Evolutionary conservation across 2,329 filamentous ascomycete genomes (phyloP).

Genomic region (Hypoxylon sp.): DNA sequence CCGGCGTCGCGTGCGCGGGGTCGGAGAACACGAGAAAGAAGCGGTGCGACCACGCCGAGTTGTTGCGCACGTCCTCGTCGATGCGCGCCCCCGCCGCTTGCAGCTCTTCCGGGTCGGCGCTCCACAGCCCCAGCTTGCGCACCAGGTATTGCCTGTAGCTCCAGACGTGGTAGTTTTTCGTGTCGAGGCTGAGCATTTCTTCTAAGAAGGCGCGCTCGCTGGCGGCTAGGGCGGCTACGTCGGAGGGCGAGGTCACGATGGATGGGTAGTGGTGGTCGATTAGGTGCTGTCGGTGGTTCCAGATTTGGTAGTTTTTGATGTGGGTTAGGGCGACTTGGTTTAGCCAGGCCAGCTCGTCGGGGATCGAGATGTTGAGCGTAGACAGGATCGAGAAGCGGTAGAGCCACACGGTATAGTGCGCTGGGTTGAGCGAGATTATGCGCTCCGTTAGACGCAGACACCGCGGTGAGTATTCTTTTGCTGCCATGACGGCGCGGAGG

Average conservation of each 20-base stretch:
- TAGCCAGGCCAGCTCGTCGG: slow-evolving; percentile 83
- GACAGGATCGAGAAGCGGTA: slow-evolving; percentile 86
- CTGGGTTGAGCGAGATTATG: slow-evolving; percentile 91
- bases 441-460: slow-evolving; percentile 84
- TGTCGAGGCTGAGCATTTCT: slow-evolving; percentile 82
- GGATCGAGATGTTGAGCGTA: slow-evolving; percentile 69
- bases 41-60: slow-evolving; percentile 96
- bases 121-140: slow-evolving; percentile 67
- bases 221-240: slow-evolving; percentile 65
- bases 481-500: slow-evolving; percentile 90
- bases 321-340: slow-evolving; percentile 83
- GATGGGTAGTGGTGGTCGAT: slow-evolving; percentile 65
- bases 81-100: slow-evolving; percentile 76
- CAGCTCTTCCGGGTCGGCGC: slow-evolving; percentile 70
- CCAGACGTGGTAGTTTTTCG: slow-evolving; percentile 99
- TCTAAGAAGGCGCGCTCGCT: slow-evolving; percentile 80
- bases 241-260: slow-evolving; percentile 66
- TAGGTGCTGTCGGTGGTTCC: slow-evolving; percentile 77
- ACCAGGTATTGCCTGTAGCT: slow-evolving; percentile 83
- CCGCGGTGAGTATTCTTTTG: slow-evolving; percentile 81
- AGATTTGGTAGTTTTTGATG: slow-evolving; percentile 99
- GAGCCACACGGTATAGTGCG: slow-evolving; percentile 98
- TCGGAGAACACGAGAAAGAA: slow-evolving; percentile 88
- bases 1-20: slow-evolving; percentile 59
- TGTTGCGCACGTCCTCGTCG: slow-evolving; percentile 86